phyloP scores from a whole-genome alignment of 345 rosid genomes.

The Gossypium longicalyx region DNA sequence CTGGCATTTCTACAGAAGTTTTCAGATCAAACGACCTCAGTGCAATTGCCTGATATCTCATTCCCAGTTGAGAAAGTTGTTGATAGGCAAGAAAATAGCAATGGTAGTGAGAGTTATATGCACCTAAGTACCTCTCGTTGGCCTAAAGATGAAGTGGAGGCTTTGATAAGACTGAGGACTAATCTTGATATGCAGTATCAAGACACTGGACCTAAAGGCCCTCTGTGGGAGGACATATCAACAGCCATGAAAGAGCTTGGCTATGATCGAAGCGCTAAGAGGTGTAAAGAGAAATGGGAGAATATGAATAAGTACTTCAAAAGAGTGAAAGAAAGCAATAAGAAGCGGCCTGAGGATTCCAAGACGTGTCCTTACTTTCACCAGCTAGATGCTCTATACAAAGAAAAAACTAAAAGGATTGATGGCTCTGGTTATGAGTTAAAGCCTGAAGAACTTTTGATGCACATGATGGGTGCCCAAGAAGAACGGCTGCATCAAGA shows the following conservation, averaged over 20 bases:
- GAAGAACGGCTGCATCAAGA: slow-evolving; percentile 30
- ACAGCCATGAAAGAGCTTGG: slow-evolving; percentile 60
- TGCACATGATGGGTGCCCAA: slow-evolving; percentile 45
- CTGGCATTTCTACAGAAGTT: slow-evolving; percentile 72
- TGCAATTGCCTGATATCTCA: slow-evolving; percentile 19
- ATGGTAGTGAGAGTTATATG: slow-evolving; percentile 27
- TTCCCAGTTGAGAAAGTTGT: slow-evolving; percentile 16
- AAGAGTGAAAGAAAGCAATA: slow-evolving; percentile 76
- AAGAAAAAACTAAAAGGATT: slow-evolving; percentile 36
- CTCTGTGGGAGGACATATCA: slow-evolving; percentile 90
- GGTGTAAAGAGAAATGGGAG: slow-evolving; percentile 98
- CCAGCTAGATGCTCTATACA: slow-evolving; percentile 49
- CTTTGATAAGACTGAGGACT: slow-evolving; percentile 56
- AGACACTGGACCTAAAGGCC: slow-evolving; percentile 66
- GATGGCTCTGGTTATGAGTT: slow-evolving; percentile 25
- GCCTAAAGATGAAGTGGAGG: slow-evolving; percentile 83
- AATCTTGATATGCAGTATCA: slow-evolving; percentile 56
- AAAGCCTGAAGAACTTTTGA: slow-evolving; percentile 49
- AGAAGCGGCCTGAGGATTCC: slow-evolving; percentile 64
- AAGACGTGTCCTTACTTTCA: slow-evolving; percentile 87
- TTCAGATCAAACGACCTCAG: slow-evolving; percentile 34
- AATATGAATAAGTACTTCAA: slow-evolving; percentile 93
- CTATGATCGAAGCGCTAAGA: slow-evolving; percentile 64
- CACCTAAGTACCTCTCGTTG: slow-evolving; percentile 61
- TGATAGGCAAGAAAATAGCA: slow-evolving; percentile 24